phyloP scores from a whole-genome alignment of 2,329 filamentous ascomycete species.

The Alternaria viburni region DNA sequence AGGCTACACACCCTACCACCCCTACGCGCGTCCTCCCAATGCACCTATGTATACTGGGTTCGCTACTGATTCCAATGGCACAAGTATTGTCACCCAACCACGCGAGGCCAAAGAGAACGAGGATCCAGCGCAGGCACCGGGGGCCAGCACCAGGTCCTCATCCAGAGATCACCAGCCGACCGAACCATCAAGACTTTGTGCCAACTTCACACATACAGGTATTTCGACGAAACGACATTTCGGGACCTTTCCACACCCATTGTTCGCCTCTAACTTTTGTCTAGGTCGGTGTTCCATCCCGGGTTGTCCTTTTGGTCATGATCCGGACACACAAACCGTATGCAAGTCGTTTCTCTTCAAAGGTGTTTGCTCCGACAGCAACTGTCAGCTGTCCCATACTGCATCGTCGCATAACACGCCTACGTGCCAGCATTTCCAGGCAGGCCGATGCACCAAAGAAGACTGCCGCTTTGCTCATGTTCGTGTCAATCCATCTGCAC shows the following conservation, averaged over 20 bases:
- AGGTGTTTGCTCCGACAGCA: conserved; percentile 76
- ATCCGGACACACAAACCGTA: conserved; percentile 83
- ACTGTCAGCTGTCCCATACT: conserved; percentile 91
- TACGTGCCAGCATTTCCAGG: conserved; percentile 86
- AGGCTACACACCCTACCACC: conserved; percentile 23
- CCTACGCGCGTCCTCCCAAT: conserved; percentile 23
- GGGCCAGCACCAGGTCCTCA: not conserved
- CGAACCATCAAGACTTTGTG: conserved; percentile 26
- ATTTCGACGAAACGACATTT: conserved; percentile 22
- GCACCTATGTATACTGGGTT: conserved; percentile 16
- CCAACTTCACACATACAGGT: conserved; percentile 43
- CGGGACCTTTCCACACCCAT: not conserved
- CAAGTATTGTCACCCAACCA: conserved; percentile 4
- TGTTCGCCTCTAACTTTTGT: conserved; percentile 21
- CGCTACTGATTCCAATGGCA: conserved; percentile 16
- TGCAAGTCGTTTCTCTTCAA: conserved; percentile 88
- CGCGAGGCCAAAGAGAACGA: conserved; percentile 1
- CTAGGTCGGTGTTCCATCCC: conserved; percentile 84
- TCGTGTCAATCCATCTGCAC: conserved; percentile 75
- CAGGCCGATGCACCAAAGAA: conserved; percentile 86
- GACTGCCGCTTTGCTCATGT: conserved; percentile 89
- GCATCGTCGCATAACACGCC: conserved; percentile 82
- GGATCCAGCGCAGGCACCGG: not conserved
- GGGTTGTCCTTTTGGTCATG: conserved; percentile 80
- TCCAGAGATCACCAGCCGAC: conserved; percentile 11